These are phyloP conservation scores for Lepiota brunneoincarnata DNA, from an alignment of 768 basidiomycete genomes.

Conservation along the genomic window DNA sequence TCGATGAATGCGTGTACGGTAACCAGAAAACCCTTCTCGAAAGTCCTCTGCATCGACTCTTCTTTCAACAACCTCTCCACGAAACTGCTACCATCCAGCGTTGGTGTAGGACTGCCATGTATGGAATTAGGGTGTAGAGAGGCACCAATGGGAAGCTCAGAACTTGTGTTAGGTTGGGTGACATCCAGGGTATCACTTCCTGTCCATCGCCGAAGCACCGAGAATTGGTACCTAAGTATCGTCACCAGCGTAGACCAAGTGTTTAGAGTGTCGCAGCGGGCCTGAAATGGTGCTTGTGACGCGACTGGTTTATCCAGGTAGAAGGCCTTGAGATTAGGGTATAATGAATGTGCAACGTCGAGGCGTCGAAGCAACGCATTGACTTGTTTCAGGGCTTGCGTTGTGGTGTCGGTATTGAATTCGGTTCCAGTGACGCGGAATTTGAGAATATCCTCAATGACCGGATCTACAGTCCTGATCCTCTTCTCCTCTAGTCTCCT, in stretches of 20 bases:
- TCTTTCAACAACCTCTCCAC: conserved; percentile 94
- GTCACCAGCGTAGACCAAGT: conserved; percentile 90
- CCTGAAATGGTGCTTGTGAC: conserved; percentile 61
- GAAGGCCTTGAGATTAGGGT: conserved; percentile 81
- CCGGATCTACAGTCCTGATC: conserved; percentile 72
- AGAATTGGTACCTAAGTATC: conserved; percentile 80
- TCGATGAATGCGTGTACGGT: conserved; percentile 87
- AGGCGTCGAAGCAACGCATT: conserved; percentile 67
- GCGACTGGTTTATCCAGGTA: conserved; percentile 75
- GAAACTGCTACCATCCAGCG: conserved; percentile 76
- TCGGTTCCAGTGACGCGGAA: conserved; percentile 57
- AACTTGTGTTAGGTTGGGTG: conserved; percentile 69
- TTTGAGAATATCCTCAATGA: conserved; percentile 78
- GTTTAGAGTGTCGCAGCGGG: conserved; percentile 85
- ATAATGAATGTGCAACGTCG: conserved; percentile 82
- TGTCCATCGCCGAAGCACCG: conserved; percentile 87
- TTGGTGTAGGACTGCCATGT: conserved; percentile 16
- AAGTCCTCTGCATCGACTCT: conserved; percentile 92
- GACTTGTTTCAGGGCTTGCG: conserved; percentile 59
- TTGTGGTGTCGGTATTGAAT: conserved; percentile 31
- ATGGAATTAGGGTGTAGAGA: not conserved
- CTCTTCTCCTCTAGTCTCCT: conserved; percentile 81
- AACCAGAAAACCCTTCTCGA: conserved; percentile 85
- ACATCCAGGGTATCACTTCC: conserved; percentile 91
- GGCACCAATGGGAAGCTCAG: conserved; percentile 45